phyloP scores from a whole-genome alignment of 2,329 filamentous ascomycete species.

The Penicillium sclerotiorum region DNA sequence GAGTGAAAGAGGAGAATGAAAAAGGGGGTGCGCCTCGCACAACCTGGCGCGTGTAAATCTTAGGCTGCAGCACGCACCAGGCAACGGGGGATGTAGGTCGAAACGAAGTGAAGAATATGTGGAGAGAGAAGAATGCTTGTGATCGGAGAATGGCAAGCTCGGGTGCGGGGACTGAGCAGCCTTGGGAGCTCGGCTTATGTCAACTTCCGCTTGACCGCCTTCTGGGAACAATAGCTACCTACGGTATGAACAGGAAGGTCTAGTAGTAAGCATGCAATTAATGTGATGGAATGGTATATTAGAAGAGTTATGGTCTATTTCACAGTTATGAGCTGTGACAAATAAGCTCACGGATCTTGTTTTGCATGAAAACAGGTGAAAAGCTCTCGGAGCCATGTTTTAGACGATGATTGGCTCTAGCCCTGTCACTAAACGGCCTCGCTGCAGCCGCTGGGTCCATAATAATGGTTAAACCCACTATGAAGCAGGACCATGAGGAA shows the following conservation, averaged over 20 bases:
- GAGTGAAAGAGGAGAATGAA: slow-evolving; percentile 3
- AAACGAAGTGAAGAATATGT: neutral
- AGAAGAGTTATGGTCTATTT: too few relatives aligned
- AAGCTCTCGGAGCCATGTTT: neutral
- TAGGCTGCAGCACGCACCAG: neutral
- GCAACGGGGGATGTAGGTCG: neutral
- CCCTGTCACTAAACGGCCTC: neutral
- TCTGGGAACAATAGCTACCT: neutral
- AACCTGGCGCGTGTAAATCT: slow-evolving; percentile 11
- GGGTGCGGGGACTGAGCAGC: slow-evolving; percentile 10
- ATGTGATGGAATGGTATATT: neutral
- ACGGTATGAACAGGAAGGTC: neutral
- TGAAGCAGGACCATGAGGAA: too few relatives aligned
- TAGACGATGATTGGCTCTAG: slow-evolving; percentile 11
- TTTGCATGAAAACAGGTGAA: neutral
- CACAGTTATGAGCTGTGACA: too few relatives aligned
- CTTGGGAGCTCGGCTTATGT: slow-evolving; percentile 28
- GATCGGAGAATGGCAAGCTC: slow-evolving; percentile 18
- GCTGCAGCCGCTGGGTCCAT: slow-evolving; percentile 11
- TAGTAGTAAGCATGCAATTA: neutral
- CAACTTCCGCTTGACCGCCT: slow-evolving; percentile 14
- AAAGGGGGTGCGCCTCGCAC: slow-evolving; percentile 13
- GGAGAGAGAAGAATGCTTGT: slow-evolving; percentile 2
- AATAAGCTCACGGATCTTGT: neutral
- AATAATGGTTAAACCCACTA: neutral